Percentiles rank a stretch among this genome's conserved stretches.
Conservation (phyloP, 805 yeast genomes). For the Saccharomycopsis oosterbeekiorum region DNA sequence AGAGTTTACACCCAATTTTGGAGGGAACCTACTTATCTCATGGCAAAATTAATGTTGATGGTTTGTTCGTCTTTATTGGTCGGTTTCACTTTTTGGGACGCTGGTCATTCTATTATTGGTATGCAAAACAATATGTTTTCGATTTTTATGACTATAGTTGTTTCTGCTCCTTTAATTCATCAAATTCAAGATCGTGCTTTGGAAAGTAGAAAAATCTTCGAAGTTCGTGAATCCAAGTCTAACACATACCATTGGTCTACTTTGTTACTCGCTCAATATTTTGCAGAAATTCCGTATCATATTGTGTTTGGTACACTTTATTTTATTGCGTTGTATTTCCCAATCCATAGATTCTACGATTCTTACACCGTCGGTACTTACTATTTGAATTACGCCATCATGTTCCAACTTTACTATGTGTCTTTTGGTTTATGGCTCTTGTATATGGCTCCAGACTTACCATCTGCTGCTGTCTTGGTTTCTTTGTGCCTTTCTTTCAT, state of each 20-base stretch:
- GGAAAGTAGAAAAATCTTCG: constrained; percentile 50
- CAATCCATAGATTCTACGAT: constrained; percentile 32
- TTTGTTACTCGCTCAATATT: constrained; percentile 41
- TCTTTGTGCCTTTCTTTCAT: constrained; percentile 48
- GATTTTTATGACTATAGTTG: constrained; percentile 47
- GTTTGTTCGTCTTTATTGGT: constrained; percentile 48
- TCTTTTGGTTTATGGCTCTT: constrained; percentile 46
- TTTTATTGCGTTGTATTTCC: constrained; percentile 44
- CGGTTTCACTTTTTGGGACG: constrained; percentile 63
- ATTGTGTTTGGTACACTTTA: constrained; percentile 39
- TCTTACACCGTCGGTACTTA: constrained; percentile 46
- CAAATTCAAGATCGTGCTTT: constrained; percentile 55
- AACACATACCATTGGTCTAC: constrained; percentile 68
- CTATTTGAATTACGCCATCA: constrained; percentile 36
- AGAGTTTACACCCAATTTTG: constrained; percentile 39
- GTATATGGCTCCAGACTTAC: constrained; percentile 54
- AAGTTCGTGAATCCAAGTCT: constrained; percentile 60
- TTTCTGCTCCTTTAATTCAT: constrained; percentile 48
- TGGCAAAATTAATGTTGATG: constrained; percentile 46
- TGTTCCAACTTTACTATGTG: constrained; percentile 41
- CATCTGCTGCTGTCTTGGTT: constrained; percentile 53
- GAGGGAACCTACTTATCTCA: constrained; percentile 55
- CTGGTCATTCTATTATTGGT: constrained; percentile 41
- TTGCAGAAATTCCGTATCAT: constrained; percentile 55
- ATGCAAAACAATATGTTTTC: constrained; percentile 52